Base-by-base conservation (phyloP, 805 yeast species). In the Tetrapisispora iriomotensis region DNA sequence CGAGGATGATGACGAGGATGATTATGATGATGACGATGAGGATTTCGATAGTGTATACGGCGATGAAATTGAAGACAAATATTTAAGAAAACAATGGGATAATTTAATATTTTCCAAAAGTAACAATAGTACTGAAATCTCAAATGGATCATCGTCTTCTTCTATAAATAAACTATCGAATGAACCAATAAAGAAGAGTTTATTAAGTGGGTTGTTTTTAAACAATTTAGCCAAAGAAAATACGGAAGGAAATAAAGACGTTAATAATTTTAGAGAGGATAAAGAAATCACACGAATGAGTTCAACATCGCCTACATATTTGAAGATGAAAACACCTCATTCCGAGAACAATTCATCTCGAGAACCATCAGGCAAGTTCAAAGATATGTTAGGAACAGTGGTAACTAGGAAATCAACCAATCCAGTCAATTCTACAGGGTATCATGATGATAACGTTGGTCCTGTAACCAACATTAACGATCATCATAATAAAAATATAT, bases 21-120 rank as follows among this genome's bases (percentile, higher is more conserved):
- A 45, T 34, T 49, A 47, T 13, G 50, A 50, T 22, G 50, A 45
- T 37, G 42, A 45, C 23, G 53, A 39, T 18, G 51, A 46, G 7
- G 52, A 54, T 15, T 49, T 48, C 26, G 47, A 42, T 31, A 43
- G 43, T 21, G 41, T 39, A 1, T 47, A 50, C n/a, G 47, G 46
- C 15, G 58, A 51, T 24, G 58, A 53, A 15, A 59, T 55, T 15
- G 61, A 54, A 23, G 60, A 59, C 15, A 52, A 48, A 37, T 58
- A 51, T 39, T 56, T 55, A 36, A 51, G 49, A 33, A 47, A 44
- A 18, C 58, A 58, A 41, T 58, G 61, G 64, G 61, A 57, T 34
- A 54, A 54, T 34, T 38, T 59, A 14, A 34, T 56, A 34, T 53
- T 52, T 33, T 50, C 18, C 50, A 54, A 37, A 49, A 43, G 36